phyloP scores from a whole-genome alignment of 2,329 filamentous ascomycete genomes.

The Sarocladium oryzae region DNA sequence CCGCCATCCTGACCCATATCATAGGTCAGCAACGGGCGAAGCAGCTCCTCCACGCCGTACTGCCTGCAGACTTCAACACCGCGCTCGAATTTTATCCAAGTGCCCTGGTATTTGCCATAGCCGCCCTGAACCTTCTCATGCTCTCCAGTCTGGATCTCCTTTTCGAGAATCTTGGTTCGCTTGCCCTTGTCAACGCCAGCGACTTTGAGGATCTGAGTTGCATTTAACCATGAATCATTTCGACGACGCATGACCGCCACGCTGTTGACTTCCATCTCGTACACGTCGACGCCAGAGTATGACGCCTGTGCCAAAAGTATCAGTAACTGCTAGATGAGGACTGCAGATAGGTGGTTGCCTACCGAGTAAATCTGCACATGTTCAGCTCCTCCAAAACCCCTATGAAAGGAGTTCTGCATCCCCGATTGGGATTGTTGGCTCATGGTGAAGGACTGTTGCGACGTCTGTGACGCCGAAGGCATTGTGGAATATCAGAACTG shows the following conservation, averaged over 20 bases:
- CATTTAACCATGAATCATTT: constrained; percentile 94
- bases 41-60: constrained; percentile 68
- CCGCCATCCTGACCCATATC: constrained; percentile 74
- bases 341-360: constrained; percentile 17
- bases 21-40: constrained; percentile 70
- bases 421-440: constrained; percentile 45
- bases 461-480: constrained; percentile 43
- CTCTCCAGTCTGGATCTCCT: constrained; percentile 92
- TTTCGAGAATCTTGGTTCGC: constrained; percentile 94
- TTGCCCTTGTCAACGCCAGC: constrained; percentile 97
- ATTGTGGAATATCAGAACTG: constrained; percentile 18
- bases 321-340: background rate
- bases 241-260: constrained; percentile 94
- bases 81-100: constrained; percentile 92
- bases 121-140: constrained; percentile 98
- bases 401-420: constrained; percentile 30
- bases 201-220: constrained; percentile 96
- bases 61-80: constrained; percentile 86
- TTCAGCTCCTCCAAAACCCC: constrained; percentile 25
- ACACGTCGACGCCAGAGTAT: constrained; percentile 92
- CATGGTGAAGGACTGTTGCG: constrained; percentile 51
- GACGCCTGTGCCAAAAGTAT: constrained; percentile 51
- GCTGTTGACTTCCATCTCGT: constrained; percentile 95
- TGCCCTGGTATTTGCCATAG: constrained; percentile 98
- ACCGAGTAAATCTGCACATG: constrained; percentile 58